phyloP scores from a whole-genome alignment of 257 asterid species.

The Handroanthus guayacan region DNA sequence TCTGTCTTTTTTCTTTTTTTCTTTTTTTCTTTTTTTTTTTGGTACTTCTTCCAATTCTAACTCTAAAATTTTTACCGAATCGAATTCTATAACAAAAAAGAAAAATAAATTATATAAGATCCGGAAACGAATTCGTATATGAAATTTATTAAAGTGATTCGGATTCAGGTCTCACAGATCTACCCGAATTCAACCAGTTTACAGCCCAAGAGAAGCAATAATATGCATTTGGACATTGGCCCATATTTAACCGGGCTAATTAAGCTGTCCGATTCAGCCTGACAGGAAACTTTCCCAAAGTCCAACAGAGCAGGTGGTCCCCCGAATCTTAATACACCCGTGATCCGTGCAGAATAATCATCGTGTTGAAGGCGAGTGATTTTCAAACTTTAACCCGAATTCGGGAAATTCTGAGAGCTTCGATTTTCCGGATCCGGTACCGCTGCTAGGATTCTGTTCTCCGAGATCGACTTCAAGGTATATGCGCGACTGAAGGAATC shows the following conservation, averaged over 20 bases:
- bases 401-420: constrained; percentile 30
- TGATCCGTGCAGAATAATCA: constrained; percentile 12
- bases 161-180: no score
- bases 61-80: no score
- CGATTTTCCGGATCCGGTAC: constrained; percentile 30
- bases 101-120: no score
- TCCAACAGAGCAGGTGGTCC: not conserved
- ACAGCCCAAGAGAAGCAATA: not conserved
- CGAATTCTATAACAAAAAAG: no score
- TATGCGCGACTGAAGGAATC: constrained; percentile 12
- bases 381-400: constrained; percentile 24
- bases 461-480: constrained; percentile 32
- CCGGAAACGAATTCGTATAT: no score
- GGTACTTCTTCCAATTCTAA: no score
- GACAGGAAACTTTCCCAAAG: not conserved
- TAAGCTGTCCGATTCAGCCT: not conserved
- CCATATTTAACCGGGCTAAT: not conserved
- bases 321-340: not conserved
- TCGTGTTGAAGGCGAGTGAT: not conserved
- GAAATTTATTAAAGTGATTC: no score
- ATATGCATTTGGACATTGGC: not conserved
- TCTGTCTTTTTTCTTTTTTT: no score
- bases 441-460: constrained; percentile 30
- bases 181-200: no score
- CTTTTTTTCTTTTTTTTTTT: no score